Conservation (phyloP, 352 stramenopile genomes). For the Chrysophaeum taylorii region DNA sequence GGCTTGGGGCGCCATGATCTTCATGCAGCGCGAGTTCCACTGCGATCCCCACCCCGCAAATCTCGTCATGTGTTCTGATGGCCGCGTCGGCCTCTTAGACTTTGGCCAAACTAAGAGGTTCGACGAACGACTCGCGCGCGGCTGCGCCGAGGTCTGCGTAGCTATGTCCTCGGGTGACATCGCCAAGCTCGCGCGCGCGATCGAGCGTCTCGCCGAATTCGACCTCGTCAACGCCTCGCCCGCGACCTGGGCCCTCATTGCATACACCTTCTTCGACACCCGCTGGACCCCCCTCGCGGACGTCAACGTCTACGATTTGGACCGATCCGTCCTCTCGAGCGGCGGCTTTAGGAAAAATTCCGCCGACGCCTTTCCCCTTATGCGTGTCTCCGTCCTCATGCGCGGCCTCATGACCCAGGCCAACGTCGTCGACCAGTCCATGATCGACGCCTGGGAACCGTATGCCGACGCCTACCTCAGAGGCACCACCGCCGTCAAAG, state of each 20-base stretch:
- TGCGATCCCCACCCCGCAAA: not conserved
- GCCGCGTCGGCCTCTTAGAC: not conserved
- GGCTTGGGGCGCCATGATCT: not conserved
- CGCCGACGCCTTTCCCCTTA: not conserved
- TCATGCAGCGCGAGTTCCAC: not conserved
- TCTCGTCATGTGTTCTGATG: not conserved
- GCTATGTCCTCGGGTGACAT: not conserved
- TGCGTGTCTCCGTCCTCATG: not conserved
- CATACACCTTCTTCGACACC: slow-evolving; percentile 6
- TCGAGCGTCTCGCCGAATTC: not conserved
- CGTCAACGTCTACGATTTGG: slow-evolving; percentile 6
- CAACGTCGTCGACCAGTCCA: not conserved
- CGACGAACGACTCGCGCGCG: not conserved
- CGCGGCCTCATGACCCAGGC: not conserved
- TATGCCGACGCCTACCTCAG: no score
- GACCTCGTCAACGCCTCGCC: not conserved
- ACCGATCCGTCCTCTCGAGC: not conserved
- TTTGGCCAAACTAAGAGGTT: not conserved
- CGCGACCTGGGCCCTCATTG: not conserved
- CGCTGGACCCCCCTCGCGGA: not conserved
- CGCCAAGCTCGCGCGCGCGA: not conserved
- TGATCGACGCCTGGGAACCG: slow-evolving; percentile 6
- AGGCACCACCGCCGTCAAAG: no score
- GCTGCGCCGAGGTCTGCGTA: not conserved
- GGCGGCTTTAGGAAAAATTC: not conserved